Conservation (phyloP, 495 filamentous ascomycete species). For the Aspergillus conjunctus region DNA sequence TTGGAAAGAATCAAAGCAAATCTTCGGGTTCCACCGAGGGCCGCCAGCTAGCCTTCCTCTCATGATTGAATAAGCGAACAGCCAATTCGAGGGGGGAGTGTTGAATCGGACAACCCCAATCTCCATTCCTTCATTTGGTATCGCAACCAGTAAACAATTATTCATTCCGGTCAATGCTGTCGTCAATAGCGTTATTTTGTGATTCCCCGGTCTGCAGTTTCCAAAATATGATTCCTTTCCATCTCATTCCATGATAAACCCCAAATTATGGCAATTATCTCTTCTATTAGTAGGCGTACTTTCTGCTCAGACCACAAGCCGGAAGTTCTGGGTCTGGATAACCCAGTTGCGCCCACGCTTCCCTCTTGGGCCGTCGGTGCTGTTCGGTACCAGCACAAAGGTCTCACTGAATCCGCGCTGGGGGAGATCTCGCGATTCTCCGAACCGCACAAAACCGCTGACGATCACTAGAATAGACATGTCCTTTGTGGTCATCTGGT, state of each 20-base stretch:
- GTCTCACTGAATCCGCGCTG: constrained; percentile 72
- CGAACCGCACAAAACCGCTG: constrained; percentile 66
- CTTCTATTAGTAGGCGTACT: background rate
- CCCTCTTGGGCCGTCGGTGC: constrained; percentile 46
- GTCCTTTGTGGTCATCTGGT: constrained; percentile 49
- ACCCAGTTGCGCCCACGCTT: constrained; percentile 60
- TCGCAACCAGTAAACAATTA: background rate
- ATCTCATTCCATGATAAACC: background rate
- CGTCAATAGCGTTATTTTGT: constrained; percentile 15
- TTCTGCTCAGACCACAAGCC: constrained; percentile 52
- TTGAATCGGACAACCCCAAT: background rate
- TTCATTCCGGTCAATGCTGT: constrained; percentile 3
- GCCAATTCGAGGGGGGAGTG: background rate
- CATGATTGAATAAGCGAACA: background rate
- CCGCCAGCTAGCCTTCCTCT: constrained; percentile 15
- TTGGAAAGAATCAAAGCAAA: constrained; percentile 81
- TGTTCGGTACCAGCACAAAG: constrained; percentile 77
- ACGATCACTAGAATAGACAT: constrained; percentile 71
- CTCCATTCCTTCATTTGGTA: background rate
- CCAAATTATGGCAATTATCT: background rate
- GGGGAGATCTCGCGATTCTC: constrained; percentile 53
- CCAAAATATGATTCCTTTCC: constrained; percentile 12
- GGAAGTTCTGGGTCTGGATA: constrained; percentile 74
- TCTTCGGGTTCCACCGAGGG: constrained; percentile 54
- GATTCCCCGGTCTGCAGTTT: constrained; percentile 13